Conservation (phyloP, 352 stramenopile species). For the Globisporangium ultimum region DNA sequence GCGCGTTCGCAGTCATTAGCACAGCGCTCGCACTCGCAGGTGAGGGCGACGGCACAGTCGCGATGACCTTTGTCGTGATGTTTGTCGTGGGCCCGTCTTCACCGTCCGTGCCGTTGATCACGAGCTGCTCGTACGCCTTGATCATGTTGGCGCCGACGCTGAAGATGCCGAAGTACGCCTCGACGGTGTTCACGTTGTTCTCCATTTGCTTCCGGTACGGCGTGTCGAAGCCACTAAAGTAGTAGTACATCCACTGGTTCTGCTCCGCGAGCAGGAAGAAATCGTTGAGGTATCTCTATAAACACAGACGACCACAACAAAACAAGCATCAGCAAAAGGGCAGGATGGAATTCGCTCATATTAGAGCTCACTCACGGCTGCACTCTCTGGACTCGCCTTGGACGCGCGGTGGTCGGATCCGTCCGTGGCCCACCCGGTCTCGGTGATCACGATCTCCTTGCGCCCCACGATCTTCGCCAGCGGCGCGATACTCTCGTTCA, state of each 20-base stretch:
- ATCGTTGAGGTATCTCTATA: slow-evolving; percentile 49
- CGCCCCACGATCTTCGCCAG: slow-evolving; percentile 28
- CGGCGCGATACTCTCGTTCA: slow-evolving; percentile 43
- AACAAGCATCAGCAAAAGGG: background rate
- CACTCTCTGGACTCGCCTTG: slow-evolving; percentile 29
- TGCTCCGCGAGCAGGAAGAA: slow-evolving; percentile 53
- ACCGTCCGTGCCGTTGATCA: slow-evolving; percentile 15
- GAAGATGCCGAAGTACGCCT: slow-evolving; percentile 73
- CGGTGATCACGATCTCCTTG: slow-evolving; percentile 65
- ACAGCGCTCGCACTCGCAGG: no score
- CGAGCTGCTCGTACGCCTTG: slow-evolving; percentile 14
- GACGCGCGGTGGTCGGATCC: slow-evolving; percentile 29
- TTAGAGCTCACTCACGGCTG: slow-evolving; percentile 11
- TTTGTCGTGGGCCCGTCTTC: slow-evolving; percentile 1
- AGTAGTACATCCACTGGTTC: slow-evolving; percentile 30
- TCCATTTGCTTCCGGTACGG: slow-evolving; percentile 19
- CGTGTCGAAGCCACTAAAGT: slow-evolving; percentile 30
- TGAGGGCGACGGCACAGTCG: no score
- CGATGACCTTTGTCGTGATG: no score
- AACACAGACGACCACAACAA: background rate
- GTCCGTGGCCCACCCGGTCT: slow-evolving; percentile 61
- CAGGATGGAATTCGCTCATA: no score
- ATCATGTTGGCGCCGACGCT: slow-evolving; percentile 14
- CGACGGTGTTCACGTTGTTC: slow-evolving; percentile 34
- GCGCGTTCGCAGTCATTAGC: no score